Evolutionary conservation across 805 yeast species (phyloP).

Genomic region (Sugiyamaella lignohabitans): DNA sequence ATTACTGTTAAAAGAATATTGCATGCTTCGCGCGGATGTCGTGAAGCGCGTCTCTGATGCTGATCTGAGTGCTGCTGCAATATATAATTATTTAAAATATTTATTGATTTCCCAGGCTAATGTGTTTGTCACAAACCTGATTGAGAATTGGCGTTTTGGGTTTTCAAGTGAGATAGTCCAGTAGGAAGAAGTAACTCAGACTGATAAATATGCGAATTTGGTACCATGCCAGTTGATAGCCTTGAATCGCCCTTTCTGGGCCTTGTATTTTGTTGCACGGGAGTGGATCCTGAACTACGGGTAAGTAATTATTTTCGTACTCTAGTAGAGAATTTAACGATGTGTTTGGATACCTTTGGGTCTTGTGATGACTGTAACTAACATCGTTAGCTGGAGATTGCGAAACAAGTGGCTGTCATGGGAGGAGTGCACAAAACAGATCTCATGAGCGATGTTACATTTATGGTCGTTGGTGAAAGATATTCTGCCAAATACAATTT

Average conservation of each 20-base stretch:
- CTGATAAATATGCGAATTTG: too few relatives aligned
- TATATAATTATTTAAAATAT: too few relatives aligned
- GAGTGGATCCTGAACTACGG: slow-evolving; percentile 15
- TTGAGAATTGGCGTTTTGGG: too few relatives aligned
- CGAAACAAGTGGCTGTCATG: slow-evolving; percentile 35
- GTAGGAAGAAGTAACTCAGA: too few relatives aligned
- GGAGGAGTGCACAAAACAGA: slow-evolving; percentile 45
- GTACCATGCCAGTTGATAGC: slow-evolving; percentile 3
- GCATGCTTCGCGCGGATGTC: too few relatives aligned
- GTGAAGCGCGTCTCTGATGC: neutral
- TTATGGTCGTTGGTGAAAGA: slow-evolving; percentile 47
- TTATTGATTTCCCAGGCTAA: too few relatives aligned
- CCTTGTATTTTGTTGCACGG: slow-evolving; percentile 20
- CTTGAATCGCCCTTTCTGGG: slow-evolving; percentile 13
- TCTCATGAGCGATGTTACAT: slow-evolving; percentile 46
- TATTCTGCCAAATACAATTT: slow-evolving; percentile 49
- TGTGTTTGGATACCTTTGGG: neutral
- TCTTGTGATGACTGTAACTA: neutral
- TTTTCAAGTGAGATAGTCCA: too few relatives aligned
- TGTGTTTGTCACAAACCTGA: too few relatives aligned
- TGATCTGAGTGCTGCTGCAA: too few relatives aligned
- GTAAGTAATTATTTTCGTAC: slow-evolving; percentile 10
- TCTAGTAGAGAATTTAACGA: neutral
- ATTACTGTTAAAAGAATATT: too few relatives aligned
- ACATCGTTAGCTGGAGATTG: slow-evolving; percentile 24